phyloP scores from a whole-genome alignment of 148 eudicot species.

The Diospyros lotus region DNA sequence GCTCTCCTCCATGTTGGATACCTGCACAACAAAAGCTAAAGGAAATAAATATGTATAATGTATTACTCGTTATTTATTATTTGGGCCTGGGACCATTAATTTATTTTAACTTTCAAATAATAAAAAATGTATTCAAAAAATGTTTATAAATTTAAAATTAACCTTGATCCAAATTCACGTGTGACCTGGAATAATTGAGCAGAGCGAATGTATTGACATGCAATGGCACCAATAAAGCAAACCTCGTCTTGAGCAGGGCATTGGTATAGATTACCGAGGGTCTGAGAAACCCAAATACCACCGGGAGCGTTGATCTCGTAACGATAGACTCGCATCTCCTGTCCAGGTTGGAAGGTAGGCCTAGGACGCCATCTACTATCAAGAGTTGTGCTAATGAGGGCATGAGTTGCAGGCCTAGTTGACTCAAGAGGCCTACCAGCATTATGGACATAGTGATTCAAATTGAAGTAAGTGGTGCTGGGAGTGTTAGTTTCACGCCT shows the following conservation, averaged over 20 bases:
- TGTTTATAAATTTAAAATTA: no score
- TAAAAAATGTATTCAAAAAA: no score
- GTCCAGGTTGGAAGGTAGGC: no score
- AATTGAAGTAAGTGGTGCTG: slow-evolving; percentile 3
- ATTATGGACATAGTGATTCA: slow-evolving; percentile 10
- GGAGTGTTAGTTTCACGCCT: slow-evolving; percentile 10
- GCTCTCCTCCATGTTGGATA: no score
- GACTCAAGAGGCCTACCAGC: slow-evolving; percentile 13
- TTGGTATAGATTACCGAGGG: slow-evolving; percentile 2
- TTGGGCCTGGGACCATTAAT: no score
- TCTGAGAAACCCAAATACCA: slow-evolving; percentile 17
- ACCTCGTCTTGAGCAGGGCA: neutral
- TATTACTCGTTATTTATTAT: no score
- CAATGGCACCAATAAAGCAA: neutral
- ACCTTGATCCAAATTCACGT: no score
- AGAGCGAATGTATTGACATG: neutral
- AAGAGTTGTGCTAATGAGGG: slow-evolving; percentile 20
- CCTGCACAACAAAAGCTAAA: no score
- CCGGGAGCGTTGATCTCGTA: slow-evolving; percentile 20
- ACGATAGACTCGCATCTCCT: slow-evolving; percentile 3
- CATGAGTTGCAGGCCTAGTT: slow-evolving; percentile 5
- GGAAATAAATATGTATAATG: no score
- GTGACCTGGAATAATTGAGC: no score
- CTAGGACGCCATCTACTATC: slow-evolving; percentile 15
- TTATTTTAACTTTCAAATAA: no score